Conservation (phyloP, 129 eudicot genomes). For the Saussurea involucrata region DNA sequence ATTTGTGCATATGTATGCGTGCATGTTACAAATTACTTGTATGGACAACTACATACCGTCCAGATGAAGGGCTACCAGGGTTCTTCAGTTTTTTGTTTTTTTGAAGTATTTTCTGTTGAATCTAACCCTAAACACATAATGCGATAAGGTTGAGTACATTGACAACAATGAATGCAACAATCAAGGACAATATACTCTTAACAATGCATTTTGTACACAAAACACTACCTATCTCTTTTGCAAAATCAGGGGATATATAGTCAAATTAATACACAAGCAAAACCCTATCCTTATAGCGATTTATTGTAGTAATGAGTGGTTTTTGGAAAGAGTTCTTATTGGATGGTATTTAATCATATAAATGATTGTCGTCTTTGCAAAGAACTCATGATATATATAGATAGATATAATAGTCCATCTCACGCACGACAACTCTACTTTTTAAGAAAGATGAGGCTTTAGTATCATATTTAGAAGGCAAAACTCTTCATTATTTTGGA, state of each 20-base stretch:
- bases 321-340: background rate
- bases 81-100: too few species aligned
- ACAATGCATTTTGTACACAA: too few species aligned
- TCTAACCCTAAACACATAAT: background rate
- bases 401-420: background rate
- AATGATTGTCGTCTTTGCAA: background rate
- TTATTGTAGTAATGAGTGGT: background rate
- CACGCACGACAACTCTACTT: background rate
- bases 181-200: too few species aligned
- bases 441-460: background rate
- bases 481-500: background rate
- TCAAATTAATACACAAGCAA: background rate
- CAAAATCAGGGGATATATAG: too few species aligned
- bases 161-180: too few species aligned
- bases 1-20: too few species aligned
- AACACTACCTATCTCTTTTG: too few species aligned
- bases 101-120: too few species aligned
- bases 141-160: background rate
- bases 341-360: background rate
- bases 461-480: background rate
- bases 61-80: too few species aligned
- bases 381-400: background rate
- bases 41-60: too few species aligned
- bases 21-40: too few species aligned
- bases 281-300: background rate